phyloP scores from a whole-genome alignment of 495 filamentous ascomycete genomes.

The Chaetomium cochliodes region DNA sequence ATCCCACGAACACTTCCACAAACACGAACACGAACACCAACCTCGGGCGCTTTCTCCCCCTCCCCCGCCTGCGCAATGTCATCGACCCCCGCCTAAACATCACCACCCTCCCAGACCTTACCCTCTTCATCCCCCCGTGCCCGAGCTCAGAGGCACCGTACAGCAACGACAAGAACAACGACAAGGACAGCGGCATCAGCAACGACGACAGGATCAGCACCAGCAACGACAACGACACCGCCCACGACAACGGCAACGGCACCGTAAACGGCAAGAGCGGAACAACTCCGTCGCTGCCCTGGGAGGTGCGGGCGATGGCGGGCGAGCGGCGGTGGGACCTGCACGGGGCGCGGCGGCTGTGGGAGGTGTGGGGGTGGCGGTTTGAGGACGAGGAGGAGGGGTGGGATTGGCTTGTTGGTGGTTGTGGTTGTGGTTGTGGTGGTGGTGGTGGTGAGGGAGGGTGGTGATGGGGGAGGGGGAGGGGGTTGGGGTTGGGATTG shows the following conservation, averaged over 20 bases:
- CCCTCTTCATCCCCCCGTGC: no score
- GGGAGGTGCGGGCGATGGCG: constrained; percentile 3
- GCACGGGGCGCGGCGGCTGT: neutral
- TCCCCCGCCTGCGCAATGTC: neutral
- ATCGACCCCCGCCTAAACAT: neutral
- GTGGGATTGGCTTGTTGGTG: neutral
- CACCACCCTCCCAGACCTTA: no score
- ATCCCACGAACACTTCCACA: no score
- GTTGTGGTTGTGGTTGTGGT: constrained; percentile 1
- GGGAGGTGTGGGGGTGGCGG: constrained; percentile 2
- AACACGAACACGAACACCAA: no score
- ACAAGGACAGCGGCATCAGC: no score
- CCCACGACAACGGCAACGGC: neutral
- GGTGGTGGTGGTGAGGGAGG: neutral
- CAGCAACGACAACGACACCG: no score
- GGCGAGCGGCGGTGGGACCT: constrained; percentile 17
- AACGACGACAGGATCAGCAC: no score
- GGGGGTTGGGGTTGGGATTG: constrained; percentile 7
- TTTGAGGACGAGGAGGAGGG: neutral
- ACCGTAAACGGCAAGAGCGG: no score
- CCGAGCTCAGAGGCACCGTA: no score
- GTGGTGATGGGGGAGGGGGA: neutral
- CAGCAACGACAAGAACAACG: no score
- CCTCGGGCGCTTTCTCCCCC: neutral
- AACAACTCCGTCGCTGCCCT: neutral